These are phyloP conservation scores for Xylaria sp. DNA, from an alignment of 2,329 filamentous ascomycete genomes.

Conservation along the genomic window DNA sequence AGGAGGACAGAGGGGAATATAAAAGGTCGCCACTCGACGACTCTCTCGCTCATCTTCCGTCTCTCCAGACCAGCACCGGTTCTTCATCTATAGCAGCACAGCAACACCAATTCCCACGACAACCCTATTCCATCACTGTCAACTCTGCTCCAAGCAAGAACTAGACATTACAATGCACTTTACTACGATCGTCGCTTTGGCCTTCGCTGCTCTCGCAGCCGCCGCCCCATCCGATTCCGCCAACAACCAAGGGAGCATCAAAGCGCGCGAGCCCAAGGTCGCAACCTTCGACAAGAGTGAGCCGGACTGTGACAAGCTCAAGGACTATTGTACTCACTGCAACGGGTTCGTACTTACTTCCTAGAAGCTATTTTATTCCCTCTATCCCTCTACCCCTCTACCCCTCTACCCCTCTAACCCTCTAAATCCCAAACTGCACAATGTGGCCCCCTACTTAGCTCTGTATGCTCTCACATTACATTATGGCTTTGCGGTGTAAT, in stretches of 20 bases:
- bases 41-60: background rate
- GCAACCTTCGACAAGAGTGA: constrained; percentile 27
- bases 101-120: background rate
- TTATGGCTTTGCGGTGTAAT: background rate
- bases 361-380: background rate
- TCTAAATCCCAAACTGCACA: background rate
- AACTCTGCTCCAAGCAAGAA: background rate
- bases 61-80: background rate
- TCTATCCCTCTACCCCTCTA: background rate
- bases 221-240: constrained; percentile 32
- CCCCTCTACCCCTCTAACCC: background rate
- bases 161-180: constrained; percentile 38
- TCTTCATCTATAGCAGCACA: background rate
- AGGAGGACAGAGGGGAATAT: background rate
- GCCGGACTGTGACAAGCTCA: constrained; percentile 42
- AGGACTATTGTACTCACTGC: constrained; percentile 45
- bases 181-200: constrained; percentile 35
- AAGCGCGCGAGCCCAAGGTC: background rate
- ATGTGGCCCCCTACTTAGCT: too few relatives aligned
- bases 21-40: constrained; percentile 10
- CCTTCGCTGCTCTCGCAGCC: constrained; percentile 39
- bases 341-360: constrained; percentile 32
- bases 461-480: too few relatives aligned
- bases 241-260: background rate
- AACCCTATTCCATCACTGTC: background rate